Evolutionary conservation across 2,329 filamentous ascomycete species (phyloP), one percentile per base, ranked within the genome.

Genomic region (Epichloe festucae): DNA sequence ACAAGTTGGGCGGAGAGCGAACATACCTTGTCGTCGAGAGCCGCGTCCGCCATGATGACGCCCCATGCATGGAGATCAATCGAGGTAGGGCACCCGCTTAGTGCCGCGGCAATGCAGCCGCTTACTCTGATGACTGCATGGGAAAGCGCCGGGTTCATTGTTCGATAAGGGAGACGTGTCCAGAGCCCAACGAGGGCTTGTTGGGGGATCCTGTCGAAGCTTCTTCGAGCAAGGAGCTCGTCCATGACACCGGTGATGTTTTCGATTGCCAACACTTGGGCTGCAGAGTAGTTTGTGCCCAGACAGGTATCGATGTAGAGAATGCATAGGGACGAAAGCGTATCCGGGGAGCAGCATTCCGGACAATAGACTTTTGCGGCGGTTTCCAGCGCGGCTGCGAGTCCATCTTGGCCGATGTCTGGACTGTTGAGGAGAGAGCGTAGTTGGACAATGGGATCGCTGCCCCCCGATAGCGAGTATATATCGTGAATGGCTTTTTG

Each of bases 61-160:
- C 75, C 76, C 76, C 78, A 81, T 45, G 59, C 62, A 15, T 55
- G 57, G 21, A 70, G 55, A 4, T 60, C 61, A 1, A 52, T 21
- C 0, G 53, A 3, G 3, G 58, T 52, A 3, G 59, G 36, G 6
- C 19, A 38, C 43, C 54, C 46, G 8, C 60, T 56, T 19, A 71
- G 55, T 4, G 67, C 59, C 0, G 69, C 68, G 38, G 73, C 57
- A 12, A 78, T 62, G 3, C 68, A 66, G 0, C 76, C 76, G 56
- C 73, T 75, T 35, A 66, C 62, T 49, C 73, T 67, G 53, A 78
- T 64, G 19, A 76, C 63, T 3, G 75, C 73, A 50, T 79, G 73
- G 4, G 70, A 70, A 8, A 80, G 66, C 17, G 68, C 66, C 4
- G 76, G 74, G 56, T 71, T 77, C 56, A 75, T 63, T 2, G 67